Evolutionary conservation across 2,329 filamentous ascomycete genomes (phyloP).

Genomic region (Aspergillus sp.): DNA sequence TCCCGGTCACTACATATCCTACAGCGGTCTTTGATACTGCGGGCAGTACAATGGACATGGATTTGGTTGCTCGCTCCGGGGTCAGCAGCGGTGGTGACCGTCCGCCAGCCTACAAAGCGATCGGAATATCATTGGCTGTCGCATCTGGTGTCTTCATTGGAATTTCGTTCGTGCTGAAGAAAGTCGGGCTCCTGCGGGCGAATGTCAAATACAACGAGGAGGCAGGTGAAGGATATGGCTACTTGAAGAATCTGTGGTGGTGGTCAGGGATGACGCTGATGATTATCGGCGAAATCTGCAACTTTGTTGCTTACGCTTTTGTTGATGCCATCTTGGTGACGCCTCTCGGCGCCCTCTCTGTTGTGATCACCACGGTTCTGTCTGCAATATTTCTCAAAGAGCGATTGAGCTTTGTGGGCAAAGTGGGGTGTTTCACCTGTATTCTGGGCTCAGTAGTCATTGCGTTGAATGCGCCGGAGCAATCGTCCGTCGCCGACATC

Average conservation of each 20-base stretch:
- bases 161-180: slow-evolving; percentile 92
- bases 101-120: slow-evolving; percentile 71
- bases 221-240: slow-evolving; percentile 94
- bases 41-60: slow-evolving; percentile 11
- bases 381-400: slow-evolving; percentile 97
- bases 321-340: slow-evolving; percentile 96
- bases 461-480: slow-evolving; percentile 84
- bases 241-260: slow-evolving; percentile 93
- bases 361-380: slow-evolving; percentile 87
- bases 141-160: slow-evolving; percentile 91
- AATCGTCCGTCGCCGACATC: slow-evolving; percentile 82
- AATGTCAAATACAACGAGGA: slow-evolving; percentile 97
- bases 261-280: slow-evolving; percentile 95
- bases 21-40: slow-evolving; percentile 1
- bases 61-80: slow-evolving; percentile 9
- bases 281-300: slow-evolving; percentile 95
- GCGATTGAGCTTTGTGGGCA: slow-evolving; percentile 89
- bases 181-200: slow-evolving; percentile 83
- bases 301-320: slow-evolving; percentile 95
- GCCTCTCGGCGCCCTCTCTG: slow-evolving; percentile 83
- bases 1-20: slow-evolving; percentile 1
- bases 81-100: slow-evolving; percentile 28
- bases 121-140: slow-evolving; percentile 83
- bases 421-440: slow-evolving; percentile 92
- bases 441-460: slow-evolving; percentile 93